These are phyloP conservation scores for Phytophthora pluvialis DNA, from an alignment of 352 stramenopile species.

Conservation along the genomic window DNA sequence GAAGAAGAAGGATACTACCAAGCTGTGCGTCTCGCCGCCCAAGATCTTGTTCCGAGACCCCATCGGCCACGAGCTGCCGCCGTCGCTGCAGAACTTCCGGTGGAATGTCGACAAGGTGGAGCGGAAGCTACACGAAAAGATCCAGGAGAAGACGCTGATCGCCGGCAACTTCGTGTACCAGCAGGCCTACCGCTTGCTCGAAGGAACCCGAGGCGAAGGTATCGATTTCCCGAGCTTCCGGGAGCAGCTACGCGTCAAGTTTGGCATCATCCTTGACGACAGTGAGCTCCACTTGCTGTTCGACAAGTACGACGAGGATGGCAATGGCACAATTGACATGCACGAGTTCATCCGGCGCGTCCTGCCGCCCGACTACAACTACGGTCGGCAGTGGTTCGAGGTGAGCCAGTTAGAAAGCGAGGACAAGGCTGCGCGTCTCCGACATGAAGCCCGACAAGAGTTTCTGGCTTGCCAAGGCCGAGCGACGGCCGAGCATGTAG, in stretches of 20 bases:
- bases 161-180: slow-evolving; percentile 88
- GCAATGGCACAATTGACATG: slow-evolving; percentile 82
- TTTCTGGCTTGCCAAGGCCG: slow-evolving; percentile 46
- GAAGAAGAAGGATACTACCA: slow-evolving; percentile 43
- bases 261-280: slow-evolving; percentile 82
- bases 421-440: slow-evolving; percentile 56
- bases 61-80: slow-evolving; percentile 59
- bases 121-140: slow-evolving; percentile 85
- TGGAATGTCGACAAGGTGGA: slow-evolving; percentile 85
- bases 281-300: slow-evolving; percentile 78
- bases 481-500: slow-evolving; percentile 34
- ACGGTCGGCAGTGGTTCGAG: slow-evolving; percentile 78
- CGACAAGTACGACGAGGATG: slow-evolving; percentile 86
- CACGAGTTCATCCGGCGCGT: slow-evolving; percentile 86
- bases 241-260: slow-evolving; percentile 79
- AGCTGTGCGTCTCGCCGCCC: slow-evolving; percentile 51
- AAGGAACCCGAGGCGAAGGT: slow-evolving; percentile 71
- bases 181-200: slow-evolving; percentile 83
- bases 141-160: slow-evolving; percentile 87
- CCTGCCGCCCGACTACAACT: slow-evolving; percentile 79
- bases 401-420: slow-evolving; percentile 75
- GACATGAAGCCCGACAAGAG: slow-evolving; percentile 66
- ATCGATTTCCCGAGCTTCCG: slow-evolving; percentile 83
- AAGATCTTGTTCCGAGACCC: slow-evolving; percentile 73
- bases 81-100: slow-evolving; percentile 73